These are phyloP conservation scores for Paecilomyces sp. DNA, from an alignment of 2,329 filamentous ascomycete genomes.

Conservation along the genomic window DNA sequence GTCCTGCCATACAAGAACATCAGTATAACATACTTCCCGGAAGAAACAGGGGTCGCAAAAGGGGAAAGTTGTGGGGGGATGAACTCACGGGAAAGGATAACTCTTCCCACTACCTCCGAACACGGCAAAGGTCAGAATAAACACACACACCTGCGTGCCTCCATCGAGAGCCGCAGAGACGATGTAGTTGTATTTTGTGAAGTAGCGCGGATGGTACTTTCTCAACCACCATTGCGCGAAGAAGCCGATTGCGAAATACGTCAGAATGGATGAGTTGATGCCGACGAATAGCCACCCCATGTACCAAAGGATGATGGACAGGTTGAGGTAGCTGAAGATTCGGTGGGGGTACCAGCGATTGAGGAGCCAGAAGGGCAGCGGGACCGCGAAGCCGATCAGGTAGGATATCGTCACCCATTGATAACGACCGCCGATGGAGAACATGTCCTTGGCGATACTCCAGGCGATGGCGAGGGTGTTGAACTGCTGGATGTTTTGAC, in stretches of 20 bases:
- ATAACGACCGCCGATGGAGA: conserved; percentile 31
- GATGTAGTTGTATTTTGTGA: conserved; percentile 30
- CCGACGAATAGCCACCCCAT: conserved; percentile 37
- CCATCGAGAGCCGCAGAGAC: conserved; percentile 28
- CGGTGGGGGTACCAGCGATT: conserved; percentile 20
- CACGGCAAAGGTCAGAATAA: conserved; percentile 29
- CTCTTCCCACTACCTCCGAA: conserved; percentile 21
- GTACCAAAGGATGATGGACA: conserved; percentile 37
- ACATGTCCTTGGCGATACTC: conserved; percentile 38
- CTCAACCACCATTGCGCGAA: conserved; percentile 13
- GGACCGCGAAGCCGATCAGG: conserved; percentile 37
- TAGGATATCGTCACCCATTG: conserved; percentile 34
- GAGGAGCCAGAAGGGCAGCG: conserved; percentile 35
- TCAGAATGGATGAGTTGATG: conserved; percentile 31
- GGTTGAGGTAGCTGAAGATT: conserved; percentile 31
- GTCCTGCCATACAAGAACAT: neutral
- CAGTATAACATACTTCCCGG: neutral
- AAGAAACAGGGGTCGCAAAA: neutral
- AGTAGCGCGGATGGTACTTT: conserved; percentile 13
- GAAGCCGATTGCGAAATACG: conserved; percentile 14
- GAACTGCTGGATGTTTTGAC: conserved; percentile 40
- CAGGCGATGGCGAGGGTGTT: conserved; percentile 39
- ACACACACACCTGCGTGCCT: conserved; percentile 27
- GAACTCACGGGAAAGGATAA: conserved; percentile 14
- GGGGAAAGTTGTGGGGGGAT: neutral